phyloP scores from a whole-genome alignment of 768 basidiomycete species.

The Hericium erinaceus region DNA sequence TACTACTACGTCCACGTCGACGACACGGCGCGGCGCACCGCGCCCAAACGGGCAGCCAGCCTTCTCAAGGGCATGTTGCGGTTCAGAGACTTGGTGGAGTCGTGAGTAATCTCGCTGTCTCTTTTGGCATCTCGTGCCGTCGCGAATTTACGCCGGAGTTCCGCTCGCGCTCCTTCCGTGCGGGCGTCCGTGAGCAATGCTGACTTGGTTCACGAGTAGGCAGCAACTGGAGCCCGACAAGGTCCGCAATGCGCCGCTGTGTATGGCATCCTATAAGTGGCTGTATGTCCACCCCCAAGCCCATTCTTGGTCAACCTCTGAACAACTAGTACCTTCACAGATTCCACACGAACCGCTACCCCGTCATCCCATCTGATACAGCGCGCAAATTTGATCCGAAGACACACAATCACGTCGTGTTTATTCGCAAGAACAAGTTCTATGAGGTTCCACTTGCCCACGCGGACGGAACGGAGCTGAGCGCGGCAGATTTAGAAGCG shows the following conservation, averaged over 20 bases:
- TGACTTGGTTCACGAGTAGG: slow-evolving; percentile 25
- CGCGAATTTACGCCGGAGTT: not conserved
- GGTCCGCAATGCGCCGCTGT: slow-evolving; percentile 64
- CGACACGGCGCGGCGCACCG: slow-evolving; percentile 43
- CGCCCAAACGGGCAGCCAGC: slow-evolving; percentile 69
- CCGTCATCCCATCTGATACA: slow-evolving; percentile 73
- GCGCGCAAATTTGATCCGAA: slow-evolving; percentile 71
- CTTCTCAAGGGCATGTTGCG: slow-evolving; percentile 79
- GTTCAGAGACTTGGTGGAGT: slow-evolving; percentile 79
- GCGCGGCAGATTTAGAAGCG: slow-evolving; percentile 75
- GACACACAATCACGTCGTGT: slow-evolving; percentile 79
- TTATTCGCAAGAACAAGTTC: slow-evolving; percentile 86
- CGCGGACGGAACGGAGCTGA: slow-evolving; percentile 57
- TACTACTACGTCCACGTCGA: slow-evolving; percentile 90
- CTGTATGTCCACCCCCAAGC: slow-evolving; percentile 38
- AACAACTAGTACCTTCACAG: slow-evolving; percentile 24
- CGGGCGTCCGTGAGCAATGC: not conserved
- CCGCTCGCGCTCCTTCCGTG: not conserved
- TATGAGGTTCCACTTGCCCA: slow-evolving; percentile 71
- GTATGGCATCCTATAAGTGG: slow-evolving; percentile 95
- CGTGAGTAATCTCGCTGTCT: slow-evolving; percentile 31
- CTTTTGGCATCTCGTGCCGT: no score
- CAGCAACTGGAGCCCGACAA: slow-evolving; percentile 83
- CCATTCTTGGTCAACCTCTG: no score
- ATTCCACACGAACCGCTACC: slow-evolving; percentile 91